Evolutionary conservation across 495 filamentous ascomycete species (phyloP).

Genomic region (Bryoglossum gracile): DNA sequence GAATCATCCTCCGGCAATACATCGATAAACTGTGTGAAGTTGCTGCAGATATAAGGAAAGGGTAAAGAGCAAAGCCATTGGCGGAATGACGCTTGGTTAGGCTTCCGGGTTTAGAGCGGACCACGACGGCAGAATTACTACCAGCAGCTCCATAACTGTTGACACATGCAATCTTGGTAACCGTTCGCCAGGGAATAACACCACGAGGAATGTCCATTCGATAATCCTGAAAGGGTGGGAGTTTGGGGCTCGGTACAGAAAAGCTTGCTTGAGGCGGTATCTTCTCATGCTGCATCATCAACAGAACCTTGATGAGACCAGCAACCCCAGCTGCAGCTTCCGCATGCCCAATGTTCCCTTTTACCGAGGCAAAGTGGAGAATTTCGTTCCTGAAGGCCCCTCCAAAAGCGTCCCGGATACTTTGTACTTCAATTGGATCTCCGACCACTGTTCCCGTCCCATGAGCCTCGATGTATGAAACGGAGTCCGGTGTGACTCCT

Average conservation of each 20-base stretch:
- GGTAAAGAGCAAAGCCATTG: neutral
- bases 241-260: constrained; percentile 34
- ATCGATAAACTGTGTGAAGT: neutral
- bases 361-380: constrained; percentile 47
- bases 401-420: constrained; percentile 45
- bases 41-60: neutral
- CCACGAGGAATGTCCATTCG: neutral
- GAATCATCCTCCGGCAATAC: neutral
- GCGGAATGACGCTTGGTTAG: neutral
- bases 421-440: constrained; percentile 53
- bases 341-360: constrained; percentile 52
- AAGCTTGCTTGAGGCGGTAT: constrained; percentile 45
- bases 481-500: constrained; percentile 36
- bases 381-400: constrained; percentile 30
- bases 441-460: constrained; percentile 55
- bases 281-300: constrained; percentile 49
- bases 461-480: constrained; percentile 32
- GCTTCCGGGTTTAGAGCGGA: neutral
- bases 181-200: neutral
- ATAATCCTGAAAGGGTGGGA: neutral
- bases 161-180: neutral
- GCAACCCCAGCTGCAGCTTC: constrained; percentile 51
- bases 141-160: constrained; percentile 2
- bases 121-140: neutral
- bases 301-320: constrained; percentile 47